Evolutionary conservation across 2,329 filamentous ascomycete genomes (phyloP), one percentile per base, ranked within the genome.

Genomic region (Pseudogymnoascus sp.): DNA sequence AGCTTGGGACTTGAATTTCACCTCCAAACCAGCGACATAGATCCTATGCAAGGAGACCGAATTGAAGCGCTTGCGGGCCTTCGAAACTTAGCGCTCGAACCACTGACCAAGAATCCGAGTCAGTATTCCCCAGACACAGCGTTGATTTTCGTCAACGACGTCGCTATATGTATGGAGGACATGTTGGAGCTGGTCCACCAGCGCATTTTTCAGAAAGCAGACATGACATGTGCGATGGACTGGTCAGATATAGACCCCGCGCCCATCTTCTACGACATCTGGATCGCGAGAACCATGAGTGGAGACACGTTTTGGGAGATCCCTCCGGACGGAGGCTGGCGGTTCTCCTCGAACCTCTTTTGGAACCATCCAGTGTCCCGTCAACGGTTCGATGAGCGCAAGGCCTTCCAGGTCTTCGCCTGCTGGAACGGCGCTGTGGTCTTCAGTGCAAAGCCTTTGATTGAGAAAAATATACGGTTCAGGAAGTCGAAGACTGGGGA

Each of bases 201-300:
- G 69, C 78, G 75, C 25, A 66, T 65, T 5, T 67, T 66, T 2
- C 80, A 81, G 38, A 72, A 69, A 1, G 83, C 82, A 6, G 79
- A 82, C 68, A 84, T 84, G 79, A 80, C 78, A 0, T 87, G 83
- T 67, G 82, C 75, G 5, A 80, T 87, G 77, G 84, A 87, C 70
- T 87, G 83, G 82, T 78, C 75, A 0, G 79, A 78, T 56, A 71
- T 75, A 5, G 77, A 75, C 0, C 62, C 61, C 0, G 72, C 79
- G 1, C 78, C 79, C 0, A 80, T 77, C 0, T 86, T 86, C 66
- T 84, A 85, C 68, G 82, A 86, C 64, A 75, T 83, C 3, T 85
- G 82, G 82, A 74, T 84, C 21, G 78, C 80, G 0, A 78, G 84
- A 8, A 75, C 74, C 2, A 77, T 86, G 40, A 74, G 72, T 1